Evolutionary conservation across 163 green algal genomes (phyloP).

Genomic region (Smithsoniella earleae): DNA sequence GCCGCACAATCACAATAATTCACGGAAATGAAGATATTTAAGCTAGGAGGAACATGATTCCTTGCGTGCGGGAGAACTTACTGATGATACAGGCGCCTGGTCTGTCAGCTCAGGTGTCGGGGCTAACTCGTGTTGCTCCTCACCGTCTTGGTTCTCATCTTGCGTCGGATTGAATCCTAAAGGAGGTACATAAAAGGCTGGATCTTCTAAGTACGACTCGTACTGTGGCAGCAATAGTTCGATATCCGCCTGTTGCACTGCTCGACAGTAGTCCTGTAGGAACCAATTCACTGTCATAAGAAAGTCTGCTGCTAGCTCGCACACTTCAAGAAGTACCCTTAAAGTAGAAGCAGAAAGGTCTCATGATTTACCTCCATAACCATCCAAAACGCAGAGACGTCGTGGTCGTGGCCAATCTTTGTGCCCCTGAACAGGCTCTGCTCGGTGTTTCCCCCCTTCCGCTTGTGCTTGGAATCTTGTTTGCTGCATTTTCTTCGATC

Average conservation of each 20-base stretch:
- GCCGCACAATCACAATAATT: no score
- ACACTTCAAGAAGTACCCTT: no score
- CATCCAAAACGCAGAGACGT: constrained; percentile 27
- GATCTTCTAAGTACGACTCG: neutral
- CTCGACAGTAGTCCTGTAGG: constrained; percentile 50
- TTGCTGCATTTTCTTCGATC: neutral
- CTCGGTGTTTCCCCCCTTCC: neutral
- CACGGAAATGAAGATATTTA: no score
- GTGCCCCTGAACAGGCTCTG: constrained; percentile 3
- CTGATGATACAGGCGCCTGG: neutral
- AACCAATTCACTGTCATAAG: no score
- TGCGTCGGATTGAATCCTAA: constrained; percentile 19
- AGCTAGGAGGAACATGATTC: no score
- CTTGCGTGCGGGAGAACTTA: neutral
- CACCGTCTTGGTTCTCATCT: neutral
- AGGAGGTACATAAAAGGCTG: constrained; percentile 1
- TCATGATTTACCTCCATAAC: constrained; percentile 31
- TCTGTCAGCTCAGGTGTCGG: no score
- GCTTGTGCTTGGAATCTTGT: neutral
- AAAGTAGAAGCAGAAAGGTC: no score
- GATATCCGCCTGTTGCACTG: constrained; percentile 12
- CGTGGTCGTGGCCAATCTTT: constrained; percentile 14
- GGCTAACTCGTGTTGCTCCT: no score
- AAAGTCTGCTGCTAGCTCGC: no score
- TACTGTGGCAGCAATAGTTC: constrained; percentile 12